These are phyloP conservation scores for Solanum appendiculatum DNA, from an alignment of 257 asterid species.

Conservation along the genomic window DNA sequence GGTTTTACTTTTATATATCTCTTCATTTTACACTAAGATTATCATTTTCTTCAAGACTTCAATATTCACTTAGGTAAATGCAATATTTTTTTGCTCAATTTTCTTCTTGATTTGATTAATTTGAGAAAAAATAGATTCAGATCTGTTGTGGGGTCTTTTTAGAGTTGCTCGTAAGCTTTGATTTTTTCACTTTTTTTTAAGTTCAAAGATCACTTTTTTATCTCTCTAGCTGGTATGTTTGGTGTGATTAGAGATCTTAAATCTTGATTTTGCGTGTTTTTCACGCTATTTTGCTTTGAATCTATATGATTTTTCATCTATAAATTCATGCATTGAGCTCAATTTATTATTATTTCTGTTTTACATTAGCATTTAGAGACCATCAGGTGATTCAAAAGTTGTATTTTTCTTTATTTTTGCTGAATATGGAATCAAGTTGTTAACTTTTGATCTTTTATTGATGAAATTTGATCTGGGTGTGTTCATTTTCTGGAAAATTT, in stretches of 20 bases:
- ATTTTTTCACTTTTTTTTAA: background rate
- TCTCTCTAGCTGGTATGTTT: constrained; percentile 9
- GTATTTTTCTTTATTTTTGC: background rate
- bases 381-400: background rate
- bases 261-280: background rate
- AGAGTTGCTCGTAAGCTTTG: constrained; percentile 4
- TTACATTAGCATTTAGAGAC: background rate
- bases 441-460: background rate
- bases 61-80: background rate
- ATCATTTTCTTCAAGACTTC: background rate
- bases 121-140: constrained; percentile 10
- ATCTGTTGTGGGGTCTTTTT: constrained; percentile 11
- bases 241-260: constrained; percentile 3
- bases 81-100: background rate
- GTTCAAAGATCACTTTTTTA: background rate
- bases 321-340: background rate
- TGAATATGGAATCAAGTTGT: background rate
- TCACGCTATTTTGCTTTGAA: background rate
- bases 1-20: background rate
- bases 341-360: background rate
- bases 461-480: background rate
- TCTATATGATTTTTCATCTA: background rate
- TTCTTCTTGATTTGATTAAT: too few relatives aligned
- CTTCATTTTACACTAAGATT: background rate
- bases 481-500: background rate